Percentiles rank a stretch among this genome's conserved stretches.
phyloP scores from a whole-genome alignment of 768 basidiomycete genomes.

The Tylopilus balloui region DNA sequence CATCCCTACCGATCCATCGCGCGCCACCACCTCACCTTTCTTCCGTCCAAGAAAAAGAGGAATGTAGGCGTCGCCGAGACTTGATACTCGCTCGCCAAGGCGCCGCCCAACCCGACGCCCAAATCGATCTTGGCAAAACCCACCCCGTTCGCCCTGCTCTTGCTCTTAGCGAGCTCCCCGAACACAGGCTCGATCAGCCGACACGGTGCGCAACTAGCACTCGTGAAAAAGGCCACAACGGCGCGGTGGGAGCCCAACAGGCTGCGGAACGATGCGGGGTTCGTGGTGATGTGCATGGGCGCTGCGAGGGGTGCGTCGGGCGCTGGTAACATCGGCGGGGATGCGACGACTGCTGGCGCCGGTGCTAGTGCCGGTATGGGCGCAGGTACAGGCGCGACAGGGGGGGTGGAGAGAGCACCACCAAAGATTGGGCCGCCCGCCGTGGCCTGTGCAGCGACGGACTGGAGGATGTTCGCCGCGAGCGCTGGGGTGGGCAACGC shows the following conservation, averaged over 20 bases:
- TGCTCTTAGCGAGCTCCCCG: slow-evolving; percentile 68
- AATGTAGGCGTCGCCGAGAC: slow-evolving; percentile 86
- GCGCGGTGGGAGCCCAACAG: slow-evolving; percentile 64
- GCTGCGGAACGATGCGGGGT: slow-evolving; percentile 64
- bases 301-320: slow-evolving; percentile 48
- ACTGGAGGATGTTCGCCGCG: slow-evolving; percentile 51
- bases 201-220: slow-evolving; percentile 73
- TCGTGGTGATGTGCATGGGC: slow-evolving; percentile 70
- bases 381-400: not conserved
- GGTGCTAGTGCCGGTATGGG: slow-evolving; percentile 1
- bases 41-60: slow-evolving; percentile 76
- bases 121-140: slow-evolving; percentile 86
- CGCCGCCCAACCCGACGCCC: slow-evolving; percentile 57
- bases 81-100: slow-evolving; percentile 57
- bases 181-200: slow-evolving; percentile 80
- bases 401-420: not conserved
- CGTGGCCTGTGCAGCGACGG: slow-evolving; percentile 50
- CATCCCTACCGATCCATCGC: not conserved
- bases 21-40: slow-evolving; percentile 47
- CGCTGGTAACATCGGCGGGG: slow-evolving; percentile 26
- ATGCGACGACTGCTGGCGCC: slow-evolving; percentile 14
- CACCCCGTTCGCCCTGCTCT: slow-evolving; percentile 45
- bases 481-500: slow-evolving; percentile 45
- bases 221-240: slow-evolving; percentile 80
- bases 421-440: slow-evolving; percentile 12